Evolutionary conservation across 2,329 filamentous ascomycete genomes (phyloP).

Genomic region (Fusarium sp.): DNA sequence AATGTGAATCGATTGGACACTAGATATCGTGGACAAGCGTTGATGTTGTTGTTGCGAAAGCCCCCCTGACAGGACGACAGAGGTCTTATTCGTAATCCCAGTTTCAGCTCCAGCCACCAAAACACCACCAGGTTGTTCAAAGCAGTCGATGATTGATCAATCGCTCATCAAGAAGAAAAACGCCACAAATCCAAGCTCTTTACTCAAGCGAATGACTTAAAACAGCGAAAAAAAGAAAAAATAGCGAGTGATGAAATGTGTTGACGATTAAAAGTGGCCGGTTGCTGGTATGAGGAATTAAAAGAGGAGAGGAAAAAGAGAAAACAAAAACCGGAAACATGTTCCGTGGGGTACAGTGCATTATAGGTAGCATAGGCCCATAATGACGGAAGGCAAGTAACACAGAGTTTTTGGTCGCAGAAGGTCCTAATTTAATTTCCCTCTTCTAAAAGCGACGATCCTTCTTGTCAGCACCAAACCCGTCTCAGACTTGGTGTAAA

Average conservation of each 20-base stretch:
- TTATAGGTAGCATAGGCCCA: not conserved
- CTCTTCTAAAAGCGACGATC: constrained; percentile 20
- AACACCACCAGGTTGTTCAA: constrained; percentile 1
- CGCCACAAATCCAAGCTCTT: constrained; percentile 2
- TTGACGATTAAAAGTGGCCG: not conserved
- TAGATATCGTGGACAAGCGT: not conserved
- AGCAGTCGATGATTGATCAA: constrained; percentile 17
- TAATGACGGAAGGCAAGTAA: constrained; percentile 1
- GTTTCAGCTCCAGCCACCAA: constrained; percentile 37
- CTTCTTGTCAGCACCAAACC: constrained; percentile 31
- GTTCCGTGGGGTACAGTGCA: not conserved
- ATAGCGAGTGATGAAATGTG: constrained; percentile 3
- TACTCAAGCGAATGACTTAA: constrained; percentile 22
- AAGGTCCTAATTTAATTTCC: constrained; percentile 16
- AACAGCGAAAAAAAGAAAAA: not conserved
- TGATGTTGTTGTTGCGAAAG: not conserved
- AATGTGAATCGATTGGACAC: not conserved
- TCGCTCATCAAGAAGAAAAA: not conserved
- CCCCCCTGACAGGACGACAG: not conserved
- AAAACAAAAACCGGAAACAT: not conserved
- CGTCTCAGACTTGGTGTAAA: constrained; percentile 6
- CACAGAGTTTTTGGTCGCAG: not conserved
- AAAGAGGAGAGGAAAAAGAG: not conserved
- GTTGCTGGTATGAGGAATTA: not conserved
- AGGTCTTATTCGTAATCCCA: constrained; percentile 4